Base-by-base conservation (phyloP, 305 asterid genomes). In the Striga hermonthica region DNA sequence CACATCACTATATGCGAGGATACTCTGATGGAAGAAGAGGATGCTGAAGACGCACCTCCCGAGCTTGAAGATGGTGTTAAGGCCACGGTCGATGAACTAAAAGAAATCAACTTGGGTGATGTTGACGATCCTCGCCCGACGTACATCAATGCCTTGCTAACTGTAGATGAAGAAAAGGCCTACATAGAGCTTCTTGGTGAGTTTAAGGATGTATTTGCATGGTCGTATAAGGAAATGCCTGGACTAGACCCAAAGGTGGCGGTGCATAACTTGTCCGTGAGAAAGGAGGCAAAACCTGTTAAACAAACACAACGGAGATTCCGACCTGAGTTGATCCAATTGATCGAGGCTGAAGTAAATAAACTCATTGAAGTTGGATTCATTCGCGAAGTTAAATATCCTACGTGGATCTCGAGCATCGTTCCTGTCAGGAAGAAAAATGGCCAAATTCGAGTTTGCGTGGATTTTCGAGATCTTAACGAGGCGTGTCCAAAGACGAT, bases 41-140 rank as follows among this genome's bases (percentile, higher is more conserved):
- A 63, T 14, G 31, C 68, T 10, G 44, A 63, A 36, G 47, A 11
- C 7, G 60, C 58, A 1, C 44, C 59, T 6, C 59, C 35, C 14
- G 47, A 64, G 5, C 58, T 64, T 31, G 41, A 55, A 12, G 58
- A 64, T 6, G 68, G 36, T 0, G 45, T 49, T 0, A 35, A 64
- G 14, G 16, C 58, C 43, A 47, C 68, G 2, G 31, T 0, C 31
- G 31, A 22, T 2, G 31, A 22, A 22, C 31, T 22, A 22, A 22
- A 22, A 22, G 31, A 22, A 22, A 22, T 22, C 31, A 22, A 54
- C 9, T 54, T 22, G 28, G 60, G 60, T 1, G 39, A 28, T 16
- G 1, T 2, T 2, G n/a, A 54, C 1, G 10, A 16, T 7, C 60
- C 37, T 22, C 0, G 39, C 8, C 60, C 39, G 9, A 55, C 10